These are phyloP conservation scores for Pseudogymnoascus pannorum DNA, from an alignment of 2,329 filamentous ascomycete genomes.

Conservation along the genomic window DNA sequence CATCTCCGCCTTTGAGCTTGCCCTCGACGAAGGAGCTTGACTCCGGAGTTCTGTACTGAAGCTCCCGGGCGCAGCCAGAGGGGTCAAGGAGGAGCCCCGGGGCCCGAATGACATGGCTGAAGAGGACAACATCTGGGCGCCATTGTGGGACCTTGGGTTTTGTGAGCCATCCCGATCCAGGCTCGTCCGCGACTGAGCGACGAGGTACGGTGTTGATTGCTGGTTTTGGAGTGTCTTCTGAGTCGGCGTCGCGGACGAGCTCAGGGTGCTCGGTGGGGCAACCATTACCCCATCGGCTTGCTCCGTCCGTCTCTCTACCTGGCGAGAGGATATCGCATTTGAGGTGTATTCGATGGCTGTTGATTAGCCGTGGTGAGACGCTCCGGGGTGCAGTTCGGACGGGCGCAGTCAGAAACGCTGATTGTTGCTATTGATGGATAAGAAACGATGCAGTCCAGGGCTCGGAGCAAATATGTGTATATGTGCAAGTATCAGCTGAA, in stretches of 20 bases:
- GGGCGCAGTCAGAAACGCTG: background rate
- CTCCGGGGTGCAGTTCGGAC: background rate
- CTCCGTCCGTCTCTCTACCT: slow-evolving; percentile 7
- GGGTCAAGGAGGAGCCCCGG: slow-evolving; percentile 62
- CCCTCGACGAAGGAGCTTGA: slow-evolving; percentile 54
- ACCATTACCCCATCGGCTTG: slow-evolving; percentile 29
- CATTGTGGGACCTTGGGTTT: slow-evolving; percentile 37
- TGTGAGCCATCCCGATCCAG: slow-evolving; percentile 53
- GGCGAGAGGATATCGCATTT: slow-evolving; percentile 1
- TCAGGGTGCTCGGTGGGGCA: slow-evolving; percentile 40
- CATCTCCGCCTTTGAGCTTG: slow-evolving; percentile 51
- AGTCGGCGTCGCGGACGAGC: slow-evolving; percentile 46
- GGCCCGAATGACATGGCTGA: slow-evolving; percentile 56
- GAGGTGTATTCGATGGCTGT: background rate
- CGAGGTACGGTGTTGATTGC: slow-evolving; percentile 33
- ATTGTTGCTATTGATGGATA: background rate
- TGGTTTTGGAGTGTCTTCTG: slow-evolving; percentile 45
- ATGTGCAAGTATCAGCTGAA: background rate
- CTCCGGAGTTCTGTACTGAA: slow-evolving; percentile 84
- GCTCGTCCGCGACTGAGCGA: slow-evolving; percentile 38
- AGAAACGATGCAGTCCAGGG: background rate
- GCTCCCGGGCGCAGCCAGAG: slow-evolving; percentile 68
- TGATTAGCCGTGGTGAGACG: slow-evolving; percentile 1
- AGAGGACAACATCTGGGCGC: slow-evolving; percentile 42
- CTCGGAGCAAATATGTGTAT: background rate